Conservation (phyloP, 2,329 filamentous ascomycete genomes). For the Sodiomyces alkalinus region DNA sequence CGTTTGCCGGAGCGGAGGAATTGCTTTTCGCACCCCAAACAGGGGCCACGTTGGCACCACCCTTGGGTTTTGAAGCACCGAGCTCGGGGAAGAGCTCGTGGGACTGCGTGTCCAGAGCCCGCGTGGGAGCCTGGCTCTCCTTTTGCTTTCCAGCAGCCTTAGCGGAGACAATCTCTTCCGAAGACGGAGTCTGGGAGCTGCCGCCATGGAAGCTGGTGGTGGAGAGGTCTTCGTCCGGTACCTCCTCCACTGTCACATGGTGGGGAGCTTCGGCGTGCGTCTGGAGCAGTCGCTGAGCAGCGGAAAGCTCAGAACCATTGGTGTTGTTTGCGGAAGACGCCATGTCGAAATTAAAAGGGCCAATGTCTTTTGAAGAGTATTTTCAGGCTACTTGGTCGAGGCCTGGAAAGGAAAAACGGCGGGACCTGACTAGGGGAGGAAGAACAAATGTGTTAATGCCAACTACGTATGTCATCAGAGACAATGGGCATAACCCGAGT, state of each 20-base stretch:
- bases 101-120: constrained; percentile 63
- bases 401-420: too few relatives aligned
- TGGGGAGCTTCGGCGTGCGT: constrained; percentile 40
- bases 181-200: constrained; percentile 28
- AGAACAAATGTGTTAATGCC: too few relatives aligned
- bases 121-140: constrained; percentile 25
- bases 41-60: constrained; percentile 46
- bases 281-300: constrained; percentile 47
- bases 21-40: constrained; percentile 64
- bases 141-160: constrained; percentile 59
- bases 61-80: constrained; percentile 53
- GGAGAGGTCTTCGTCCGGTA: constrained; percentile 61
- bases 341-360: constrained; percentile 21
- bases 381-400: too few relatives aligned
- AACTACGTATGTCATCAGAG: too few relatives aligned
- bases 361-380: constrained; percentile 3
- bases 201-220: constrained; percentile 28
- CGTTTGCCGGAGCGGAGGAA: constrained; percentile 31
- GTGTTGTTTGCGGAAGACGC: constrained; percentile 20
- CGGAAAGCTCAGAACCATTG: constrained; percentile 28
- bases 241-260: constrained; percentile 64
- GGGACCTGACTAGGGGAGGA: too few relatives aligned
- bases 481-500: too few relatives aligned
- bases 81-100: constrained; percentile 92
- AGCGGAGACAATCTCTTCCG: constrained; percentile 39